A percentile compares a stretch with the other conserved stretches of the same genome.
These are phyloP conservation scores for Aegle marmelos DNA, from an alignment of 345 rosid species.

Conservation along the genomic window DNA sequence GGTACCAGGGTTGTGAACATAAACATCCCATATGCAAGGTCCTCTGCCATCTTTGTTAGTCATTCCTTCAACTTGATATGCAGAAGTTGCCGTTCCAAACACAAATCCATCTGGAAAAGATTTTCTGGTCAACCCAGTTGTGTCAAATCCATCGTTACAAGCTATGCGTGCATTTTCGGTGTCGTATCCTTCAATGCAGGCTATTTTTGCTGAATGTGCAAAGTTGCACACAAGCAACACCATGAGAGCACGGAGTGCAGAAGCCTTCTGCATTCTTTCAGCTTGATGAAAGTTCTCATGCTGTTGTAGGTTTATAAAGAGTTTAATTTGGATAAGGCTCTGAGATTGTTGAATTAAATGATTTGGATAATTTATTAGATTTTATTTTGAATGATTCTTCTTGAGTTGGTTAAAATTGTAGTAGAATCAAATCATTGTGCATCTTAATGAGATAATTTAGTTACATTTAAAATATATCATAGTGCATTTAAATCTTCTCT, in stretches of 20 bases:
- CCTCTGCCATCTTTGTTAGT: constrained; percentile 58
- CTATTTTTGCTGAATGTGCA: neutral
- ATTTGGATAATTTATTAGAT: too few species aligned
- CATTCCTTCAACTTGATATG: constrained; percentile 65
- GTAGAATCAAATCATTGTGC: too few species aligned
- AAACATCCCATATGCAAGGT: constrained; percentile 68
- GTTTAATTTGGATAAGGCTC: neutral
- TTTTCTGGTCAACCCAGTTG: constrained; percentile 40
- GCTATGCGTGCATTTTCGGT: neutral
- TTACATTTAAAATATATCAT: too few species aligned
- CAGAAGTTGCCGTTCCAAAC: constrained; percentile 54
- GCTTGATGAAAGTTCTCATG: neutral
- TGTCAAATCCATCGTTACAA: constrained; percentile 24
- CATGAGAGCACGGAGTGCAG: neutral
- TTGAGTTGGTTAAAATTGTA: too few species aligned
- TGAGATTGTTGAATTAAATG: too few species aligned
- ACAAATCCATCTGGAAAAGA: constrained; percentile 46
- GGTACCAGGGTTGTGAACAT: constrained; percentile 42
- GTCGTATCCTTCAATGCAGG: too few species aligned
- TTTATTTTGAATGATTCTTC: too few species aligned
- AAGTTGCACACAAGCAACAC: neutral
- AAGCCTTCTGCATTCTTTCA: neutral
- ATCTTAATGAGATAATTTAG: too few species aligned
- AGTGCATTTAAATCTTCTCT: too few species aligned
- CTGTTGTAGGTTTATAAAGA: neutral